phyloP scores from a whole-genome alignment of 1,139 yeast genomes.

The Wickerhamomyces sp. region DNA sequence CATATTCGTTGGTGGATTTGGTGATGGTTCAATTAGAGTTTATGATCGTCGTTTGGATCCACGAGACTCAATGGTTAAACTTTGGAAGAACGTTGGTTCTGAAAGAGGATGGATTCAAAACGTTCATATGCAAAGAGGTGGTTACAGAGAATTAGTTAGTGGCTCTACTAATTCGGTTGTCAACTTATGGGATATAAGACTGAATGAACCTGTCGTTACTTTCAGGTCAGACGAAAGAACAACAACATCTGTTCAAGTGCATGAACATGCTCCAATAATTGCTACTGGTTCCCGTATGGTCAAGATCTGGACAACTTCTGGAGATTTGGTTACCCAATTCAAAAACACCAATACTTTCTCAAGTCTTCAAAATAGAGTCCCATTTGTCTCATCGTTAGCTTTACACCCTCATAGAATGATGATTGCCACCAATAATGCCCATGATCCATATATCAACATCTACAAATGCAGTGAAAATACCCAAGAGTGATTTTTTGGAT shows the following conservation, averaged over 20 bases:
- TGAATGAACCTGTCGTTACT: constrained; percentile 61
- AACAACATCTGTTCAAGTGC: constrained; percentile 74
- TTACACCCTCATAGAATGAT: constrained; percentile 96
- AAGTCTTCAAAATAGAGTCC: constrained; percentile 33
- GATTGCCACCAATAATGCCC: constrained; percentile 80
- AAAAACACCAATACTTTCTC: constrained; percentile 44
- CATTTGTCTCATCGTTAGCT: constrained; percentile 59
- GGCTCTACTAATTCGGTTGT: constrained; percentile 82
- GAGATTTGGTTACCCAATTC: constrained; percentile 62
- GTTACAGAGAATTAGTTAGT: constrained; percentile 81
- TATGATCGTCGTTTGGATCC: constrained; percentile 87
- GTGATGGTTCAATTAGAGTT: constrained; percentile 85
- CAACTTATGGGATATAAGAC: constrained; percentile 86
- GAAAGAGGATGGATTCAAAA: constrained; percentile 65
- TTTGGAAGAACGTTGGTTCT: constrained; percentile 54
- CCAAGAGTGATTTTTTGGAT: constrained; percentile 6
- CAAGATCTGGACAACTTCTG: constrained; percentile 85
- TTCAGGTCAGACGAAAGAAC: constrained; percentile 53
- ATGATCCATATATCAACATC: constrained; percentile 68
- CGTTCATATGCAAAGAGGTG: constrained; percentile 96
- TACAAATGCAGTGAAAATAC: constrained; percentile 43
- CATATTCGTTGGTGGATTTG: constrained; percentile 85
- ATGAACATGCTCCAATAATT: constrained; percentile 93
- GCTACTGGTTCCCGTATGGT: constrained; percentile 81
- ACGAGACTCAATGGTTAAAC: constrained; percentile 78